Evolutionary conservation across 1,139 yeast species (phyloP), one percentile per base, ranked within the genome.

Genomic region (Yamadazyma blattariae): DNA sequence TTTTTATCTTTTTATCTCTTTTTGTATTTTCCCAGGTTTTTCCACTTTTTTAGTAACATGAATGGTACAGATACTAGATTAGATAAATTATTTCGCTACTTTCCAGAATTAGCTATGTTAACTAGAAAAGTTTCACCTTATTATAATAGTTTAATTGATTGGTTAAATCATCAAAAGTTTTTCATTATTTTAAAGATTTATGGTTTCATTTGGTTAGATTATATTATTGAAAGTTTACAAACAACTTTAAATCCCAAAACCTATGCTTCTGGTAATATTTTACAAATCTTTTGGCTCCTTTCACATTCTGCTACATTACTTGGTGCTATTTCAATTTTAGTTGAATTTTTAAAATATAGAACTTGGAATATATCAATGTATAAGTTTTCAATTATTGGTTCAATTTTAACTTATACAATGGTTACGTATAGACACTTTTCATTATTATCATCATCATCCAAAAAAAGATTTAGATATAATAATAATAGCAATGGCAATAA

Each of bases 381-480:
- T 28, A 18, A 27, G 2, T 10, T 27, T 4, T 10, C 36, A 4
- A 25, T 30, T 19, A 13, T 23, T 13, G 32, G 29, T 6, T 14
- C 29, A 11, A 22, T 33, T 9, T 20, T 27, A 11, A 37, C 40
- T 7, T 37, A 34, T 24, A 8, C 33, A 2, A 12, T 31, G 6
- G 31, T 37, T 10, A 27, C 34, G 4, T 23, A 11, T n/a, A 29
- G 27, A 19, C 40, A 37, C 19, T 30, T 32, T 12, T 20, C 29
- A 2, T 19, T 36, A 9, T 13, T 32, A 15, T 13, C 16, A 5
- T n/a, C 22, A 3, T n/a, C n/a, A n/a, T 17, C 19, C 19, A 13
- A 21, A 5, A 11, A n/a, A 18, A n/a, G 8, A 23, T 14, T 12
- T n/a, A 20, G 14, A 19, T 7, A n/a, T n/a, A 16, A 18, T 13